Evolutionary conservation across 1,284 basidiomycete species (phyloP).

Genomic region (Wolfiporia cocos): DNA sequence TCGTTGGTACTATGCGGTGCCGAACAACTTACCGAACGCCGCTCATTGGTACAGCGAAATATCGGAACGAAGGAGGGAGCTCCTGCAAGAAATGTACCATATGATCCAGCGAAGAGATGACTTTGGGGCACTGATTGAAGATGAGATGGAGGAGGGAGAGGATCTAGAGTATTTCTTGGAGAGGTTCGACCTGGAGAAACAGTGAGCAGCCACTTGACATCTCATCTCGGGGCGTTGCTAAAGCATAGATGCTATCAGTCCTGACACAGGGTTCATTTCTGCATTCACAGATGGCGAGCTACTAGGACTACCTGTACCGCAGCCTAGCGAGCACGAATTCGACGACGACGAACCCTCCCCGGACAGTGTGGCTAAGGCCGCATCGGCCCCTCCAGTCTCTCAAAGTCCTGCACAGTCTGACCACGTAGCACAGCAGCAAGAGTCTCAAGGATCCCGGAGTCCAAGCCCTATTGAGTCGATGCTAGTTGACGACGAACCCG

Average conservation of each 20-base stretch:
- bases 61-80: constrained; percentile 52
- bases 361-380: neutral
- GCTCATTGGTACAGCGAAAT: constrained; percentile 51
- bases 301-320: neutral
- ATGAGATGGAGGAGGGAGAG: constrained; percentile 35
- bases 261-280: constrained; percentile 31
- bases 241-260: constrained; percentile 23
- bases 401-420: neutral
- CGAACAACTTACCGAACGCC: neutral
- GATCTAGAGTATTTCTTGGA: constrained; percentile 44
- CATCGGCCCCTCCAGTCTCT: neutral
- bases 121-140: constrained; percentile 32
- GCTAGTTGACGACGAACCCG: too few relatives aligned
- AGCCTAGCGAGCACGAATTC: neutral
- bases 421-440: too few relatives aligned
- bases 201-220: constrained; percentile 31
- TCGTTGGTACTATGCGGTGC: neutral
- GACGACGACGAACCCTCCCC: neutral
- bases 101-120: constrained; percentile 49
- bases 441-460: too few relatives aligned
- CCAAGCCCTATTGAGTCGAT: too few relatives aligned
- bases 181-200: constrained; percentile 43
- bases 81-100: constrained; percentile 61
- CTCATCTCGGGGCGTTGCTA: too few relatives aligned
- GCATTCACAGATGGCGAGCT: constrained; percentile 20